Percentiles rank a stretch among this genome's conserved stretches.
These are phyloP conservation scores for Agarophyton chilense DNA, from an alignment of 23 red algal species.

Conservation along the genomic window DNA sequence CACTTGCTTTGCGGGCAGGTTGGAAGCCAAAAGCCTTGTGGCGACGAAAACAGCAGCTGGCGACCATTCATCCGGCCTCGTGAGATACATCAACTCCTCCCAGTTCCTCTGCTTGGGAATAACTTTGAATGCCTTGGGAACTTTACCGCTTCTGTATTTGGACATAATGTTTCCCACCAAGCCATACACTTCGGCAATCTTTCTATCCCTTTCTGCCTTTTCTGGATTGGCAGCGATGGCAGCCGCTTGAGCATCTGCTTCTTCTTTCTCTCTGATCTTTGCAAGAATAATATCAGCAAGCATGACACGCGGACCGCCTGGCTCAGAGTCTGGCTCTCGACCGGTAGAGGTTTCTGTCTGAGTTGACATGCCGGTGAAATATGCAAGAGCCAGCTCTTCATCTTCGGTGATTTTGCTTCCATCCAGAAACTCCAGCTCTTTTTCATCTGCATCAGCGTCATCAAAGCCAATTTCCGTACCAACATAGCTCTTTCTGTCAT, in stretches of 20 bases:
- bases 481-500: constrained; percentile 45
- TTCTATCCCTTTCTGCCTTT: constrained; percentile 53
- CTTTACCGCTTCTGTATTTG: constrained; percentile 85
- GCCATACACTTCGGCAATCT: constrained; percentile 64
- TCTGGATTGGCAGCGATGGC: constrained; percentile 58
- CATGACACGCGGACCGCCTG: constrained; percentile 43
- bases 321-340: not conserved
- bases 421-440: constrained; percentile 68
- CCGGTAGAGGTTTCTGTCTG: not conserved
- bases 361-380: constrained; percentile 59
- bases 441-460: constrained; percentile 10
- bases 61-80: constrained; percentile 92
- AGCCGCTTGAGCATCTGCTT: constrained; percentile 60
- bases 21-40: constrained; percentile 84
- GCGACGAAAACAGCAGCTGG: constrained; percentile 83
- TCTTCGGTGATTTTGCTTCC: constrained; percentile 66
- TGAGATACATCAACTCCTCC: constrained; percentile 88
- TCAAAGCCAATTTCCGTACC: constrained; percentile 3
- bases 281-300: constrained; percentile 87
- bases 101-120: constrained; percentile 84
- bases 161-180: constrained; percentile 91
- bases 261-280: constrained; percentile 87
- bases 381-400: constrained; percentile 74
- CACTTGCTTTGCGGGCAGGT: constrained; percentile 73
- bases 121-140: constrained; percentile 98